phyloP scores from a whole-genome alignment of 2,329 filamentous ascomycete genomes.

The Cladosporium sp. region DNA sequence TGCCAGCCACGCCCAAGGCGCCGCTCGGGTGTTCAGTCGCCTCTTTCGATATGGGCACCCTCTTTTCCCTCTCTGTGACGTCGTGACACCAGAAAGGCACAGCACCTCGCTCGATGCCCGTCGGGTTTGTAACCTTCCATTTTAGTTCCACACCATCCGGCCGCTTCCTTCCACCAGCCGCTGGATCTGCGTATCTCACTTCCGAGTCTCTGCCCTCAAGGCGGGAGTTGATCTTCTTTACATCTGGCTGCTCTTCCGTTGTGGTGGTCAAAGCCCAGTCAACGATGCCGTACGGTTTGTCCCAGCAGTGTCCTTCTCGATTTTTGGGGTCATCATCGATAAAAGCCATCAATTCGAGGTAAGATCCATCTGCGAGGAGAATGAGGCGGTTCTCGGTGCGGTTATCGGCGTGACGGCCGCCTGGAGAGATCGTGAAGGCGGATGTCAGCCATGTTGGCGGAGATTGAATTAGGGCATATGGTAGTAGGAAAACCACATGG shows the following conservation, averaged over 20 bases:
- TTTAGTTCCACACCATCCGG: constrained; percentile 58
- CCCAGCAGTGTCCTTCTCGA: constrained; percentile 58
- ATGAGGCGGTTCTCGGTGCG: constrained; percentile 63
- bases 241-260: constrained; percentile 24
- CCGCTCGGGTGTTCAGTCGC: constrained; percentile 53
- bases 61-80: constrained; percentile 54
- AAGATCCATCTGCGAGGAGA: constrained; percentile 62
- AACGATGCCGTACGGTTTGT: constrained; percentile 53
- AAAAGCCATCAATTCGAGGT: constrained; percentile 68
- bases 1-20: constrained; percentile 52
- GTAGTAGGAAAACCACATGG: constrained; percentile 65
- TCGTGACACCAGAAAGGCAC: constrained; percentile 69
- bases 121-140: constrained; percentile 59
- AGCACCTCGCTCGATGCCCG: constrained; percentile 48
- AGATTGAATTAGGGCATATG: constrained; percentile 48
- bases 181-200: constrained; percentile 51
- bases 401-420: constrained; percentile 62
- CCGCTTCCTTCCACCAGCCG: constrained; percentile 54
- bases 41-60: constrained; percentile 52
- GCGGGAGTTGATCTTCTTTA: constrained; percentile 25
- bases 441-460: constrained; percentile 54
- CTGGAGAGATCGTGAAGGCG: constrained; percentile 59
- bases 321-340: constrained; percentile 46
- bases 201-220: constrained; percentile 30
- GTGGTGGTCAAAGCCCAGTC: constrained; percentile 61